Percentiles rank a stretch among this genome's conserved stretches.
These are phyloP conservation scores for Akanthomyces muscarius DNA, from an alignment of 2,329 filamentous ascomycete species.

Conservation along the genomic window DNA sequence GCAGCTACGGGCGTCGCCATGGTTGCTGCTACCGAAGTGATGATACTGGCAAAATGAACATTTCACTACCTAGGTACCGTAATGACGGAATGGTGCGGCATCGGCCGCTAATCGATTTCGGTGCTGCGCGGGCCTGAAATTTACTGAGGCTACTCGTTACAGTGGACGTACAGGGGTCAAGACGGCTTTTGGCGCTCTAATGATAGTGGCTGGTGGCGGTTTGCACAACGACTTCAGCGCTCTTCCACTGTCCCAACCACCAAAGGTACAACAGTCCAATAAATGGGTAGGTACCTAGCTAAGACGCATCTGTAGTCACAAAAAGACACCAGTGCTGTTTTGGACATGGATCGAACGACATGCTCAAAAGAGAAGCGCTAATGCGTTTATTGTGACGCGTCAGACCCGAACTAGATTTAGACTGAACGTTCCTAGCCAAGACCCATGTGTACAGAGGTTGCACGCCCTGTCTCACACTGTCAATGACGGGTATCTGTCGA, in stretches of 20 bases:
- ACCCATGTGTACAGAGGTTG: background rate
- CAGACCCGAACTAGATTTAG: no score
- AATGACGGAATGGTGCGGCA: background rate
- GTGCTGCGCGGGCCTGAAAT: no score
- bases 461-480: no score
- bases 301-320: background rate
- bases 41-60: background rate
- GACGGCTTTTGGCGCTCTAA: background rate
- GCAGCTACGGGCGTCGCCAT: constrained; percentile 55
- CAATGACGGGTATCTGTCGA: no score
- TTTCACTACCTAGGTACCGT: background rate
- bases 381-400: background rate
- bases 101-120: constrained; percentile 1
- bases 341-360: background rate
- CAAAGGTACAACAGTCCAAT: background rate
- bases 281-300: no score
- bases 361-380: background rate
- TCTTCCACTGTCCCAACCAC: background rate
- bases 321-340: background rate
- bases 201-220: background rate
- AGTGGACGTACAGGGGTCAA: no score
- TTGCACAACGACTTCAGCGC: background rate
- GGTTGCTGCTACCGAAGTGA: constrained; percentile 16
- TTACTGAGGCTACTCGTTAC: no score
- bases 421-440: background rate